Base-by-base conservation (phyloP, 1,139 yeast species). In the Lodderomyces orthopsilosis region DNA sequence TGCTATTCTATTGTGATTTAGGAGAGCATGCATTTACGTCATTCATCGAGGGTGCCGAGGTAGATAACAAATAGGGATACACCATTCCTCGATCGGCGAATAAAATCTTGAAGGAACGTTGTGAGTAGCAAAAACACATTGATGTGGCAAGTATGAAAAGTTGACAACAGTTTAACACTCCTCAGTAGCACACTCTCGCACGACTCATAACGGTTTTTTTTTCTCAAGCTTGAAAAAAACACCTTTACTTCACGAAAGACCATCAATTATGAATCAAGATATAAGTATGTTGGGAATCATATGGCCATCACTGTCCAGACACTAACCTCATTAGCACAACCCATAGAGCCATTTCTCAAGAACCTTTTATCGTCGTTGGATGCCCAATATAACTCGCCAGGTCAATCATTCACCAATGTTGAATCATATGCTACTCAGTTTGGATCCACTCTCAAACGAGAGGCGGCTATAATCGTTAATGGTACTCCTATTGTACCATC, bases 401-500 rank as follows among this genome's bases (percentile, higher is more conserved):
- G 56, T 28, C 59, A 53, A 19, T 57, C 59, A 30, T 68, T 51
- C 43, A 57, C 66, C 9, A 66, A 58, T 42, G 75, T 77, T 9
- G 81, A 76, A 51, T 62, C 75, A 9, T 75, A 79, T 44, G 80
- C 81, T 37, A 61, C 77, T 6, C 77, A 71, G 45, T 71, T 77
- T 43, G 78, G 77, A 24, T 70, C 73, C 46, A 75, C 67, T 37
- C 58, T 80, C 37, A 77, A 68, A 55, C 68, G 65, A 24, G 58
- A 62, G 26, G 61, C 76, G 37, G 78, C 79, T 4, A 74, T 85
- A 17, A 75, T 85, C 17, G 61, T 84, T 38, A 83, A 85, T 57
- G 87, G 90, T 0, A 70, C 74, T 27, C 91, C 93, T 4, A 68
- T 83, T 44, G 57, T 70, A 22, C 68, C 76, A 6, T 48, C 59